These are phyloP conservation scores for Citrus hindsii DNA, from an alignment of 345 rosid species.

Conservation along the genomic window DNA sequence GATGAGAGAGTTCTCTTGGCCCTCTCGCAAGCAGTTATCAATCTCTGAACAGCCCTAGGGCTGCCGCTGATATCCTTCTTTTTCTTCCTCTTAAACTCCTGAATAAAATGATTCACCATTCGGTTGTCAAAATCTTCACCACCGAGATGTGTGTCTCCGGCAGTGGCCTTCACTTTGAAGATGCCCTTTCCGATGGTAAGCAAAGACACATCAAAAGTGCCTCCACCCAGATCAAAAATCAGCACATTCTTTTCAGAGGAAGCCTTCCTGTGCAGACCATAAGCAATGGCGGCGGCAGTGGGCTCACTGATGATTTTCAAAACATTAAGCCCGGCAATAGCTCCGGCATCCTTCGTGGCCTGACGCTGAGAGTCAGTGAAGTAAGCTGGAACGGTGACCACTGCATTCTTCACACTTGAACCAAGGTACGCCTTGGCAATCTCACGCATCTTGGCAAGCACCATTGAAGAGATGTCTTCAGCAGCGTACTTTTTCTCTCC, in stretches of 20 bases:
- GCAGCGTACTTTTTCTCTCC: no score
- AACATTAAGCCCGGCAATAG: conserved; percentile 33
- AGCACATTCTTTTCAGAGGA: conserved; percentile 24
- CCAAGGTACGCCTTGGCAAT: conserved; percentile 52
- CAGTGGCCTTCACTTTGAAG: conserved; percentile 47
- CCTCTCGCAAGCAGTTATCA: conserved; percentile 32
- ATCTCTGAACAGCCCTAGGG: conserved; percentile 38
- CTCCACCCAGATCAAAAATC: conserved; percentile 52
- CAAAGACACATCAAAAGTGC: conserved; percentile 42
- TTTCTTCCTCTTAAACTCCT: conserved; percentile 36
- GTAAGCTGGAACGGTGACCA: conserved; percentile 46
- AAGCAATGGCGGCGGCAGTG: no score
- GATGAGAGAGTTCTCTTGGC: conserved; percentile 38
- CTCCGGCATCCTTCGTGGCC: conserved; percentile 44
- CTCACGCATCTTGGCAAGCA: background rate
- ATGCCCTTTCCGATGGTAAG: background rate
- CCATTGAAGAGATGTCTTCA: no score
- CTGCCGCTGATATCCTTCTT: conserved; percentile 41
- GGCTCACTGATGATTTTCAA: conserved; percentile 33
- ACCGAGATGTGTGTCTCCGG: conserved; percentile 46
- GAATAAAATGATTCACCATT: conserved; percentile 40
- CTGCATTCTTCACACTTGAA: conserved; percentile 27
- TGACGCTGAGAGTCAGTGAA: conserved; percentile 44
- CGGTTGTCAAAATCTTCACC: conserved; percentile 42
- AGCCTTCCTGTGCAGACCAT: no score